Base-by-base conservation (phyloP, 1,284 basidiomycete genomes). In the Malassezia sympodialis region DNA sequence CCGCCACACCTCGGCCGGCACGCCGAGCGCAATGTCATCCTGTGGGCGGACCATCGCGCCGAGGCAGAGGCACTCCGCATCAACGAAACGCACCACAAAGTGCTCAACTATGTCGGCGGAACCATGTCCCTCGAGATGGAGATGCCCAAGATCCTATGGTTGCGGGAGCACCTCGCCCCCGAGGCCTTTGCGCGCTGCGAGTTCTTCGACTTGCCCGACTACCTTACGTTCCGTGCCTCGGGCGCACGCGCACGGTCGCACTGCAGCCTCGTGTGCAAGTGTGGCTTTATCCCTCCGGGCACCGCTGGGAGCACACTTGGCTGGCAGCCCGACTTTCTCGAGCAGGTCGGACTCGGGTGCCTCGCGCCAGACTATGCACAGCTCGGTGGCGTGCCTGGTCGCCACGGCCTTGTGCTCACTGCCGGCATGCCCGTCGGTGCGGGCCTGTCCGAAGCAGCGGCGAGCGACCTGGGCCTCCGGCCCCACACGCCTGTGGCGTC, bases 181-280 rank as follows among this genome's bases (percentile, higher is more conserved):
- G 78, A 81, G 12, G 78, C 79, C n/a, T 98, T 98, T 77, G 79
- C 82, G 42, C 78, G 81, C 49, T 90, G 85, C 77, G 86, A 89
- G 76, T 93, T 98, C 79, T 98, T 94, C 76, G 94, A 98, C 76
- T 82, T 98, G 24, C 93, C 93, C 14, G 93, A 98, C 77, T 96
- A 85, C 78, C 82, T 98, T 51, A 94, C 93, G 0, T 98, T 90
- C 79, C 84, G 84, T 51, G 88, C 90, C 3, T 98, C 94, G 1
- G 80, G 79, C 21, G 80, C 83, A 58, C 79, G 79, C 61, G 85
- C 86, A 6, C 84, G 93, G 28, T 94, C 89, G 3, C 85, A 83
- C 75, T 96, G 93, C 77, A 96, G 90, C 1, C 79, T 96, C 40
- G 89, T 89, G 0, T 98, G 93, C 81, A 98, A 98, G 78, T 96